Evolutionary conservation across 805 yeast genomes (phyloP).

Genomic region (Wickerhamiella occidentalis): DNA sequence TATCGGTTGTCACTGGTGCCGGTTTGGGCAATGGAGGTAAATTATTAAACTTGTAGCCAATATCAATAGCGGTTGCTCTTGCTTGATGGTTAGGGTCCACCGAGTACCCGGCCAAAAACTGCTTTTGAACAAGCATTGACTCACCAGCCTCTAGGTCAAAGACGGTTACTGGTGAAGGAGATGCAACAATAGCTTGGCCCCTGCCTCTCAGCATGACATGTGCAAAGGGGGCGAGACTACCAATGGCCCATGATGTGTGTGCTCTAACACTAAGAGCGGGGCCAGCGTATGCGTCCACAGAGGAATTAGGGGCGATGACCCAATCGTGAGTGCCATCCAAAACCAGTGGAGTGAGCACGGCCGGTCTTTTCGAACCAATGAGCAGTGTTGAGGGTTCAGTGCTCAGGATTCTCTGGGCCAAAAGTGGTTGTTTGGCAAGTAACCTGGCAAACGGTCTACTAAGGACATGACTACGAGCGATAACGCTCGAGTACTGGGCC

Average conservation of each 20-base stretch:
- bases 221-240: slow-evolving; percentile 23
- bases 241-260: slow-evolving; percentile 18
- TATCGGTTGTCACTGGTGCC: neutral
- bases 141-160: slow-evolving; percentile 32
- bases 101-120: slow-evolving; percentile 34
- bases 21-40: neutral
- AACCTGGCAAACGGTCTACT: slow-evolving; percentile 15
- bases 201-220: slow-evolving; percentile 32
- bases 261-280: slow-evolving; percentile 24
- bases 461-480: slow-evolving; percentile 16
- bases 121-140: slow-evolving; percentile 31
- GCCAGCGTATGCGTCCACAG: slow-evolving; percentile 38
- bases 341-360: slow-evolving; percentile 28
- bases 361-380: slow-evolving; percentile 12
- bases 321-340: slow-evolving; percentile 33
- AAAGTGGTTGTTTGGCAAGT: slow-evolving; percentile 19
- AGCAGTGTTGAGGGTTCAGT: slow-evolving; percentile 19
- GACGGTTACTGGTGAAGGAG: slow-evolving; percentile 32
- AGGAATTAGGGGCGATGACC: slow-evolving; percentile 31
- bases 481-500: slow-evolving; percentile 7
- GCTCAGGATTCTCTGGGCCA: slow-evolving; percentile 18
- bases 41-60: slow-evolving; percentile 6
- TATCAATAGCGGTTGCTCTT: slow-evolving; percentile 8
- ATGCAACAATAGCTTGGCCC: slow-evolving; percentile 35
- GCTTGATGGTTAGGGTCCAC: slow-evolving; percentile 18